Evolutionary conservation across 306 rosid species (phyloP), one percentile per base, ranked within the genome.

Genomic region (Cicer arietinum): DNA sequence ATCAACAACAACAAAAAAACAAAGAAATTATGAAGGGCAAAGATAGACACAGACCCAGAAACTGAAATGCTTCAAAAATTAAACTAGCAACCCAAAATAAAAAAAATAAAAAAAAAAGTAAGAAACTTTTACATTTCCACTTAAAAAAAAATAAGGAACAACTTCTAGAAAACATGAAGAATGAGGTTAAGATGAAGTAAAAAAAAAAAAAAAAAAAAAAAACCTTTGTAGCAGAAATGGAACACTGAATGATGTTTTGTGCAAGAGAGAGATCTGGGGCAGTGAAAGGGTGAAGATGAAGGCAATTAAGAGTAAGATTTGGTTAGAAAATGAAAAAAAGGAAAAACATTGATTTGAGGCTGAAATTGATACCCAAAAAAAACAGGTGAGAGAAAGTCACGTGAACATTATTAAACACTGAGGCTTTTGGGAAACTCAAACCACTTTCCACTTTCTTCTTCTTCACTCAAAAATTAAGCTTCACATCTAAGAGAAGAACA

Each of bases 371-470:
- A 69, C 30, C n/a, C 16, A 45, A 30, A 59, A 63, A 18, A 76
- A 35, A 17, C 40, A 69, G 57, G 80, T 7, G 82, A 81, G 81
- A 73, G 79, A 57, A 63, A 70, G 73, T 87, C 91, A 85, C 90
- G 91, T 64, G 90, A 76, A 78, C 66, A 66, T 59, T 79, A 80
- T 76, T 83, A 77, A 84, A 72, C 76, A 77, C 67, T 75, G 46
- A 76, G 20, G 42, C 75, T 81, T 81, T 74, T 81, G 67, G 78
- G 85, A 70, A 76, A 81, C 77, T 71, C 46, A 63, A 81, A 81
- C 35, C 22, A 57, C 77, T 81, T 64, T 64, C 43, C 13, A 22
- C 48, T 74, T 74, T 75, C 80, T 74, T 80, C 77, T 80, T 74
- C 84, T 74, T 74, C 79, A 80, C 84, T 67, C 79, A 47, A 57